Evolutionary conservation across 2,329 filamentous ascomycete genomes (phyloP).

Genomic region (Tolypocladium paradoxum): DNA sequence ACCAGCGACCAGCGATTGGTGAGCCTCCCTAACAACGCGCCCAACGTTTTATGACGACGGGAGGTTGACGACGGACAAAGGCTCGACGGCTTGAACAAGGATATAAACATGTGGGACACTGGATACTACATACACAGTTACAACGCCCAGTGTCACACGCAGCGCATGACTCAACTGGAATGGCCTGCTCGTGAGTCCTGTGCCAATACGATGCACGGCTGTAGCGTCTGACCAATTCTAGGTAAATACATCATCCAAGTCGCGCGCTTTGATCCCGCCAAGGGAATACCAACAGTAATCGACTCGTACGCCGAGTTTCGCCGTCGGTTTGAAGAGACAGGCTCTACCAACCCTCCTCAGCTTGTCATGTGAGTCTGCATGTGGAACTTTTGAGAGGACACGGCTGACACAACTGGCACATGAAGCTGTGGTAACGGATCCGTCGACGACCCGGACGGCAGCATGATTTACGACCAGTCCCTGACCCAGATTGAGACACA

Average conservation of each 20-base stretch:
- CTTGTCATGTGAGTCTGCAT: constrained; percentile 56
- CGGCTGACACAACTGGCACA: too few relatives aligned
- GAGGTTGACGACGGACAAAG: too few relatives aligned
- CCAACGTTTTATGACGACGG: too few relatives aligned
- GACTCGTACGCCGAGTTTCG: constrained; percentile 66
- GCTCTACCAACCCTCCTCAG: constrained; percentile 52
- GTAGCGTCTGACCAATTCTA: too few relatives aligned
- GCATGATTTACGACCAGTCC: constrained; percentile 59
- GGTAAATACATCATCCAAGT: constrained; percentile 71
- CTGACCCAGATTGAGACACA: constrained; percentile 52
- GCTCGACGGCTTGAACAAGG: constrained; percentile 74
- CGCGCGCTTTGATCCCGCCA: constrained; percentile 73
- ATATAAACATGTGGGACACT: constrained; percentile 56
- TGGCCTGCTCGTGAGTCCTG: constrained; percentile 40
- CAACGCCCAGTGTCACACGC: constrained; percentile 47
- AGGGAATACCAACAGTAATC: constrained; percentile 70
- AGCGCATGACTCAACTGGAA: constrained; percentile 46
- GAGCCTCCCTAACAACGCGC: too few relatives aligned
- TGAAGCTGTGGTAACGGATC: constrained; percentile 59
- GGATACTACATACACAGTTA: constrained; percentile 69
- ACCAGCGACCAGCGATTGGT: constrained; percentile 70
- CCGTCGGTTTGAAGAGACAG: constrained; percentile 37
- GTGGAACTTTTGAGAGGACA: too few relatives aligned
- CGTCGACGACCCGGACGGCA: constrained; percentile 70
- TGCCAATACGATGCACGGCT: too few relatives aligned